phyloP scores from a whole-genome alignment of 2,329 filamentous ascomycete genomes.

The Neobulgaria alba region DNA sequence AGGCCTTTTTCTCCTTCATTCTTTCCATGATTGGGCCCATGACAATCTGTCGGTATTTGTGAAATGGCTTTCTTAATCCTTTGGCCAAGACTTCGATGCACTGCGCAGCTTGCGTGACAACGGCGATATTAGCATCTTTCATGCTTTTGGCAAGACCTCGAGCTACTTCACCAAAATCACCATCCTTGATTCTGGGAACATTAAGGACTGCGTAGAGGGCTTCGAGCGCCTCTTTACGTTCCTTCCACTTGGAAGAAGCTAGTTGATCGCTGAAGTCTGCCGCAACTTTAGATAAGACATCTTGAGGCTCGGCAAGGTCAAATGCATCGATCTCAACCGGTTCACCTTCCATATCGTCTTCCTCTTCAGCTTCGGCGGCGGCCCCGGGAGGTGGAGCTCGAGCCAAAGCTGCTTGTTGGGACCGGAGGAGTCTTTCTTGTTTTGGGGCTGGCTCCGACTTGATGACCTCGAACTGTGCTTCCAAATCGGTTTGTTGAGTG shows the following conservation, averaged over 20 bases:
- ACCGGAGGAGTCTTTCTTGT: conserved; percentile 79
- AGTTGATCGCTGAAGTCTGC: conserved; percentile 76
- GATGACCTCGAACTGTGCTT: conserved; percentile 87
- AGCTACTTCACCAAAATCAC: conserved; percentile 75
- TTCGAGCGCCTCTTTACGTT: conserved; percentile 89
- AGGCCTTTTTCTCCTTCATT: conserved; percentile 92
- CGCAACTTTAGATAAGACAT: conserved; percentile 74
- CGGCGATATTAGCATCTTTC: conserved; percentile 97
- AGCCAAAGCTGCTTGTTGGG: conserved; percentile 78
- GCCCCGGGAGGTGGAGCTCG: conserved; percentile 53
- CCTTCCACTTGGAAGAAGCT: conserved; percentile 94
- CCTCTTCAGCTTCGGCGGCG: conserved; percentile 45
- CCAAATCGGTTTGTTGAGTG: conserved; percentile 88
- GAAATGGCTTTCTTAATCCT: conserved; percentile 69
- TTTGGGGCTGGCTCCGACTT: conserved; percentile 82
- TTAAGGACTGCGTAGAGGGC: conserved; percentile 68
- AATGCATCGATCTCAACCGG: conserved; percentile 68
- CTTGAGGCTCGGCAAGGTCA: conserved; percentile 77
- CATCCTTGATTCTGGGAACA: conserved; percentile 86
- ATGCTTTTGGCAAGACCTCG: conserved; percentile 86
- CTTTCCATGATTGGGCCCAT: conserved; percentile 90
- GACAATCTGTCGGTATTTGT: conserved; percentile 70
- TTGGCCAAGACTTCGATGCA: conserved; percentile 86
- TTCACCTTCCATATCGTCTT: conserved; percentile 47
- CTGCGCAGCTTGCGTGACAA: conserved; percentile 86